Base-by-base conservation (phyloP, 768 basidiomycete genomes). In the Lactifluus piperatus region DNA sequence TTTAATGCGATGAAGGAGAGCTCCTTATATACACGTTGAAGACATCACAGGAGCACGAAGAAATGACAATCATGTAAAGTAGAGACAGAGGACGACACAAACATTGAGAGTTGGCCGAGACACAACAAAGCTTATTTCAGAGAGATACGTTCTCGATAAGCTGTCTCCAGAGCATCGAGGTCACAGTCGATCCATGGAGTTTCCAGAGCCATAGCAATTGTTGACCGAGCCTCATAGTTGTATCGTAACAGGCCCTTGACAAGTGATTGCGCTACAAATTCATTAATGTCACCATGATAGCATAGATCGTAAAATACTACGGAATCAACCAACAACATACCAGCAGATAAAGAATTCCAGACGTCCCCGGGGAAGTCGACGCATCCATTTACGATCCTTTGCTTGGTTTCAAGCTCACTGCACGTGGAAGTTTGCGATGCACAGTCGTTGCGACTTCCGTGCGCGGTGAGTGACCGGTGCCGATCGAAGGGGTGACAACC, bases 111-210 rank as follows among this genome's bases (percentile, higher is more conserved):
- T 20, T 14, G 34, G 24, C 41, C 29, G 26, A 51, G 43, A 9
- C 22, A 47, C 39, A 46, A 26, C 37, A 16, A 20, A n/a, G 34
- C 18, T 60, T 44, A 64, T 36, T 32, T 57, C 51, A 55, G 24
- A 51, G 53, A 67, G 60, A 87, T 76, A 52, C 85, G 79, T 51
- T 77, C 76, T 57, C 73, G 74, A 71, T 88, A 91, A 20, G 83
- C 77, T 22, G 71, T 72, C 59, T 84, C 77, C 52, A 93, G 75
- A 52, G 83, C 81, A 26, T 77, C 70, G 29, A 81, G 67, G 65
- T 91, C 88, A 36, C 72, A 76, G 22, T 68, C 66, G 58, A 93
- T 89, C 90, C 90, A 93, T 29, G 65, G 62, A 69, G 80, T 81
- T 60, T 77, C 68, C 50, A 91, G 73, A 2, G 89, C 86, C 57